Evolutionary conservation across 371 early-diverging fungal species (phyloP), one percentile per base, ranked within the genome.

Genomic region (Neoconidiobolus thromboides): DNA sequence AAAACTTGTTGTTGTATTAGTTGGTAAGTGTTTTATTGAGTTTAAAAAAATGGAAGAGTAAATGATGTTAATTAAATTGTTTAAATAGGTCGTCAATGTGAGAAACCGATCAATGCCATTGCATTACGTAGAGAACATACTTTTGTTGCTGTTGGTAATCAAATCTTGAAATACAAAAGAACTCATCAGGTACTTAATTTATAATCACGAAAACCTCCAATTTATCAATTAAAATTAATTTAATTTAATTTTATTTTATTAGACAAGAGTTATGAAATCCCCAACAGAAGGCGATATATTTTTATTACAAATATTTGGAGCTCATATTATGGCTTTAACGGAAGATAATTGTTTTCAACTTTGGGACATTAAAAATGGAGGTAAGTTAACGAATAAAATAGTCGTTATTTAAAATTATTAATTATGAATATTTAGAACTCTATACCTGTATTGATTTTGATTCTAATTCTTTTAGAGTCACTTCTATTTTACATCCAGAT

Each of bases 401-500:
- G 2, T 14, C 37, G 9, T 40, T 4, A 37, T 60, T 26, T 4
- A 36, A 37, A 38, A 4, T 37, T n/a, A 56, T 10, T 36, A 36
- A 14, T 36, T 41, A 60, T 53, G 5, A 15, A 40, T 40, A 3
- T 42, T 3, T 63, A 73, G 92, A 92, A 61, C 66, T 79, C 36
- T 79, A 83, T 62, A 82, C 83, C 9, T 81, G 80, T 62, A 75
- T 93, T 46, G 77, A 82, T 55, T 90, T 95, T 69, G 84, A 77
- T 59, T 50, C 56, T 60, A 71, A 73, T 5, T 65, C 70, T 2
- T 95, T 95, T 69, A 76, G 76, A 36, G 76, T 82, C 1, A 81
- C 87, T 2, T 62, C 77, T 0, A 70, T 93, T 47, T 69, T 93
- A 43, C 98, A 97, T 63, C 98, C 96, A 41, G 83, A 81, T 73